Evolutionary conservation across 352 stramenopile genomes (phyloP).

Genomic region (Pythium rhizo-oryzae): DNA sequence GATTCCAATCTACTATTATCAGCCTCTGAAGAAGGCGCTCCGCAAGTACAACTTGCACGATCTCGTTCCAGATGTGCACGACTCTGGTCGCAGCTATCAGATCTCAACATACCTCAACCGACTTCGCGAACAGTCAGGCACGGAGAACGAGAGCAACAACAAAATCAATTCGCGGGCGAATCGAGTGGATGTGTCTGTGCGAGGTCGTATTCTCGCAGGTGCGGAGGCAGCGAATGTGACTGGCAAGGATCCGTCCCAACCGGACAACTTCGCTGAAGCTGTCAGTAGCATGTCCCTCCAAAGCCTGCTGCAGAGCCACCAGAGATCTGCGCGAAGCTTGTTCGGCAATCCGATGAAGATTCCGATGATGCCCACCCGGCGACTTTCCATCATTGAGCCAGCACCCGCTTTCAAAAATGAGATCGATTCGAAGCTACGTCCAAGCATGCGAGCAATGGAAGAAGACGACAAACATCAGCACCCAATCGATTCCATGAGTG

Average conservation of each 20-base stretch:
- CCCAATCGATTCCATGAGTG: slow-evolving; percentile 88
- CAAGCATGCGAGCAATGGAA: slow-evolving; percentile 60
- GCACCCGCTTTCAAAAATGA: slow-evolving; percentile 25
- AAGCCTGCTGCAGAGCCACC: slow-evolving; percentile 51
- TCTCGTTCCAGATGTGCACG: slow-evolving; percentile 83
- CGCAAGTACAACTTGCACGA: slow-evolving; percentile 90
- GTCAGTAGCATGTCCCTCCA: slow-evolving; percentile 70
- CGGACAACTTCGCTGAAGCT: slow-evolving; percentile 46
- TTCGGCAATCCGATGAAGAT: slow-evolving; percentile 59
- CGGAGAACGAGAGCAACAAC: slow-evolving; percentile 80
- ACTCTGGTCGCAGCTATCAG: slow-evolving; percentile 82
- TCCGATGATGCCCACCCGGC: slow-evolving; percentile 21
- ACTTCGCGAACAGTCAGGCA: slow-evolving; percentile 70
- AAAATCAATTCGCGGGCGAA: slow-evolving; percentile 60
- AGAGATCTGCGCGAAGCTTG: slow-evolving; percentile 52
- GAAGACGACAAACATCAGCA: slow-evolving; percentile 86
- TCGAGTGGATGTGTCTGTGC: slow-evolving; percentile 18
- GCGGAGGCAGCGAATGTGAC: slow-evolving; percentile 31
- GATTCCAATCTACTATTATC: slow-evolving; percentile 83
- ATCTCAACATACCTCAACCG: slow-evolving; percentile 79
- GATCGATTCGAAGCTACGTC: slow-evolving; percentile 48
- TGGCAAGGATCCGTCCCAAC: slow-evolving; percentile 28
- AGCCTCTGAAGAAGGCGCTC: slow-evolving; percentile 79
- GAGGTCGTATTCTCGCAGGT: background rate
- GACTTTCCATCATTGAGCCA: background rate